These are phyloP conservation scores for Geranomyces variabilis DNA, from an alignment of 192 early-diverging fungal species.

Conservation along the genomic window DNA sequence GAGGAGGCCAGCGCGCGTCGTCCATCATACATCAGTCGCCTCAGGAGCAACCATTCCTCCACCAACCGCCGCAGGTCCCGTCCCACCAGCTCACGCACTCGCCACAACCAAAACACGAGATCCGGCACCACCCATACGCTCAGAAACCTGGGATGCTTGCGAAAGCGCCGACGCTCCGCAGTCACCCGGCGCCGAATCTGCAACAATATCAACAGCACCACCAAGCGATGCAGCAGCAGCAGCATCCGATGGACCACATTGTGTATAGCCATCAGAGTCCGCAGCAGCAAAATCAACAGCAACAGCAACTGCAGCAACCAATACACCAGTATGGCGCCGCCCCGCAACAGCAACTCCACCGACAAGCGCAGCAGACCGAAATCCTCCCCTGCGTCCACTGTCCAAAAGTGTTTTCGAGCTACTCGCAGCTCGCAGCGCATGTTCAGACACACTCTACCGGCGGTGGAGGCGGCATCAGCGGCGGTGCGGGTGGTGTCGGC, in stretches of 20 bases:
- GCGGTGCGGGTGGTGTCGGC: neutral
- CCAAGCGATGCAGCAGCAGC: neutral
- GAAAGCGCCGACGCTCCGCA: neutral
- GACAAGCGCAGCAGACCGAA: neutral
- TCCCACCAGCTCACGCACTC: constrained; percentile 11
- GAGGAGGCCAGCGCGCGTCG: neutral
- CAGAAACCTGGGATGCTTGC: neutral
- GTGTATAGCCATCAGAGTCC: neutral
- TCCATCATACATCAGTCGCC: constrained; percentile 1
- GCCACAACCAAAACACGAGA: neutral
- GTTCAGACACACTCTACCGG: constrained; percentile 5
- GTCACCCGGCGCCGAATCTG: neutral
- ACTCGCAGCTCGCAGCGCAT: constrained; percentile 18
- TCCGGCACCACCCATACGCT: neutral
- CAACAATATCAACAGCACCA: constrained; percentile 5
- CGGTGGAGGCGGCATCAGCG: constrained; percentile 23
- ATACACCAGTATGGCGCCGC: neutral
- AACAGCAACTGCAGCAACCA: constrained; percentile 3
- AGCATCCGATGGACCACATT: neutral
- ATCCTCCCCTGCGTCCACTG: constrained; percentile 27
- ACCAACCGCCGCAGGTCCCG: neutral
- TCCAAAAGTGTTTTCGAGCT: constrained; percentile 21
- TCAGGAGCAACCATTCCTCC: neutral
- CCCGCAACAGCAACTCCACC: neutral
- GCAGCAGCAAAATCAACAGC: constrained; percentile 23